Evolutionary conservation across 2,329 filamentous ascomycete genomes (phyloP).

Genomic region (Phoma sp.): DNA sequence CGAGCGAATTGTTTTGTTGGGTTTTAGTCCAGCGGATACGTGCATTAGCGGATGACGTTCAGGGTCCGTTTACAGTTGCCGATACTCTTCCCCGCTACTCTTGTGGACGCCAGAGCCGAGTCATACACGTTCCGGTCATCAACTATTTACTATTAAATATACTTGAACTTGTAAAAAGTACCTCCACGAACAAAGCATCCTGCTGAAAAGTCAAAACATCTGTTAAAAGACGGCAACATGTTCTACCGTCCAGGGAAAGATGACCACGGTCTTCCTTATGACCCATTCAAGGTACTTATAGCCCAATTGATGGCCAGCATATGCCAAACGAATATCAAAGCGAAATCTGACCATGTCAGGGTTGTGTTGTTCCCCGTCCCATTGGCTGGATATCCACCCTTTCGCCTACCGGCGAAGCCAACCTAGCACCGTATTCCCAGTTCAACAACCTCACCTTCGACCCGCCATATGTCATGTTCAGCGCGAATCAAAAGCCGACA

Average conservation of each 20-base stretch:
- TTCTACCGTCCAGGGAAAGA: slow-evolving; percentile 62
- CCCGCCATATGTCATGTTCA: slow-evolving; percentile 68
- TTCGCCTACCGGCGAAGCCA: slow-evolving; percentile 55
- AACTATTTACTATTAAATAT: not conserved
- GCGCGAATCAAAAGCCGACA: slow-evolving; percentile 60
- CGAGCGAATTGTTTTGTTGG: not conserved
- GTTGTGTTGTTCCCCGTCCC: slow-evolving; percentile 65
- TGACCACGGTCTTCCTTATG: slow-evolving; percentile 58
- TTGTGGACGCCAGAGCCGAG: not conserved
- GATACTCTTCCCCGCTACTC: slow-evolving; percentile 16
- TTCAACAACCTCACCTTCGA: slow-evolving; percentile 70
- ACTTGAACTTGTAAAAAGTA: not conserved
- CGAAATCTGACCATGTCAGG: slow-evolving; percentile 37
- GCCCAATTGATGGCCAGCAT: not conserved
- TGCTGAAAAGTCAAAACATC: no score
- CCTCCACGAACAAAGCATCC: not conserved
- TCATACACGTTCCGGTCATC: not conserved
- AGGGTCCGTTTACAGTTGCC: slow-evolving; percentile 16
- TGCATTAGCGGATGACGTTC: slow-evolving; percentile 15
- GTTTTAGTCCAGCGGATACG: not conserved
- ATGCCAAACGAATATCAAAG: not conserved
- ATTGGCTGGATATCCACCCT: slow-evolving; percentile 69
- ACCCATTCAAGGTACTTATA: slow-evolving; percentile 60
- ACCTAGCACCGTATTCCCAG: slow-evolving; percentile 66
- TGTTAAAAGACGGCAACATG: slow-evolving; percentile 37